Percentiles rank a stretch among this genome's conserved stretches.
Conservation (phyloP, 202 grass and related monocot genomes). For the Schoenoplectus triqueter region DNA sequence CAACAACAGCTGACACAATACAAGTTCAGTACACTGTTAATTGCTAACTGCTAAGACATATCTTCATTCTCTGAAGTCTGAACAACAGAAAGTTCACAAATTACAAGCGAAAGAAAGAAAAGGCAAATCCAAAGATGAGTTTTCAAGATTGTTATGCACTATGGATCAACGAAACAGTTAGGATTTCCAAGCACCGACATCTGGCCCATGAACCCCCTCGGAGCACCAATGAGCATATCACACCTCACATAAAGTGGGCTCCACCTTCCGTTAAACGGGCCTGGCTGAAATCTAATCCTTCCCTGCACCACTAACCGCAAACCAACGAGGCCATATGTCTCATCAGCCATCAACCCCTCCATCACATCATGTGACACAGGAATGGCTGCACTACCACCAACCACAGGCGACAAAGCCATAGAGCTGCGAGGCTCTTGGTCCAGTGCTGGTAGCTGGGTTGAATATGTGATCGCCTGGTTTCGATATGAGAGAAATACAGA, state of each 20-base stretch:
- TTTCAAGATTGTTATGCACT: background rate
- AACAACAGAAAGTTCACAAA: slow-evolving; percentile 20
- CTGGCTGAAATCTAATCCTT: slow-evolving; percentile 61
- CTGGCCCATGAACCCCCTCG: slow-evolving; percentile 32
- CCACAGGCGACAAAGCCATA: slow-evolving; percentile 55
- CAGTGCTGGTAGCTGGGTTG: slow-evolving; percentile 57
- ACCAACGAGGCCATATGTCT: slow-evolving; percentile 54
- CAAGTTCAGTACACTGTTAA: background rate
- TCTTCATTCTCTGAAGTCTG: background rate
- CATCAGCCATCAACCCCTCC: slow-evolving; percentile 57
- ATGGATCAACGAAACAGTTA: slow-evolving; percentile 56
- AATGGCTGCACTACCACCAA: slow-evolving; percentile 38
- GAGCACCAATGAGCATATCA: slow-evolving; percentile 65
- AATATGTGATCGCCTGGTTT: slow-evolving; percentile 59
- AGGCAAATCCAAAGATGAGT: background rate
- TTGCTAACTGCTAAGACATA: background rate
- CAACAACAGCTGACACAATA: slow-evolving; percentile 19
- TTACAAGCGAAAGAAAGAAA: background rate
- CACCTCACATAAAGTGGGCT: slow-evolving; percentile 70
- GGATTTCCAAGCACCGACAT: slow-evolving; percentile 58
- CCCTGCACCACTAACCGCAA: slow-evolving; percentile 73
- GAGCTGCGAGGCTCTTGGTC: slow-evolving; percentile 51
- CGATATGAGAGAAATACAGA: slow-evolving; percentile 65
- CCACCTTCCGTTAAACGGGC: slow-evolving; percentile 62
- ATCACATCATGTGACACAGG: slow-evolving; percentile 56